Evolutionary conservation across 805 yeast genomes (phyloP).

Genomic region (Cyberlindnera nakhonratchasimensis): DNA sequence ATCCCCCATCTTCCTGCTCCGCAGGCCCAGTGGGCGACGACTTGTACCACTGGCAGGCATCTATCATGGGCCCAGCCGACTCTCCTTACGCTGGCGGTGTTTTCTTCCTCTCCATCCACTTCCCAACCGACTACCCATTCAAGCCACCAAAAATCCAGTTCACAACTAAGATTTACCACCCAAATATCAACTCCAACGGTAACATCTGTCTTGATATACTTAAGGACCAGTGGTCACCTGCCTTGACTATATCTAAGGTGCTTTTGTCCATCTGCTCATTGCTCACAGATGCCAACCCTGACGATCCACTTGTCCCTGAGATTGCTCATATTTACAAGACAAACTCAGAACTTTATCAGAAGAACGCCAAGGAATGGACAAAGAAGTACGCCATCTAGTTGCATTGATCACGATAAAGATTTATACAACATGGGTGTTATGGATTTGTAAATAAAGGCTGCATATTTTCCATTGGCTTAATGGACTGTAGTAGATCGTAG

Average conservation of each 20-base stretch:
- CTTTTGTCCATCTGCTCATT: constrained; percentile 91
- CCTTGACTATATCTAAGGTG: constrained; percentile 93
- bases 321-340: constrained; percentile 95
- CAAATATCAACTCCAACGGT: constrained; percentile 94
- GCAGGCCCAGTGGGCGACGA: constrained; percentile 99
- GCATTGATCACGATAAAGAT: not conserved
- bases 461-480: constrained; percentile 9
- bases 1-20: constrained; percentile 97
- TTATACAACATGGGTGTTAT: not conserved
- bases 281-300: constrained; percentile 97
- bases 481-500: not conserved
- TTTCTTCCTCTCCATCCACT: constrained; percentile 91
- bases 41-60: constrained; percentile 98
- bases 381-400: constrained; percentile 85
- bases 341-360: constrained; percentile 90
- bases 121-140: constrained; percentile 99
- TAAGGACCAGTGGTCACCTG: constrained; percentile 99
- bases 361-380: constrained; percentile 98
- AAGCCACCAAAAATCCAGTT: constrained; percentile 94
- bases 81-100: constrained; percentile 90
- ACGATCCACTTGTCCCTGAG: constrained; percentile 98
- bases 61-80: constrained; percentile 98
- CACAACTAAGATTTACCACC: constrained; percentile 95
- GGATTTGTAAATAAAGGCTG: constrained; percentile 21
- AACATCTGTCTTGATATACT: constrained; percentile 94